These are phyloP conservation scores for Cutaneotrichosporon sp. DNA, from an alignment of 1,284 basidiomycete genomes.

Conservation along the genomic window DNA sequence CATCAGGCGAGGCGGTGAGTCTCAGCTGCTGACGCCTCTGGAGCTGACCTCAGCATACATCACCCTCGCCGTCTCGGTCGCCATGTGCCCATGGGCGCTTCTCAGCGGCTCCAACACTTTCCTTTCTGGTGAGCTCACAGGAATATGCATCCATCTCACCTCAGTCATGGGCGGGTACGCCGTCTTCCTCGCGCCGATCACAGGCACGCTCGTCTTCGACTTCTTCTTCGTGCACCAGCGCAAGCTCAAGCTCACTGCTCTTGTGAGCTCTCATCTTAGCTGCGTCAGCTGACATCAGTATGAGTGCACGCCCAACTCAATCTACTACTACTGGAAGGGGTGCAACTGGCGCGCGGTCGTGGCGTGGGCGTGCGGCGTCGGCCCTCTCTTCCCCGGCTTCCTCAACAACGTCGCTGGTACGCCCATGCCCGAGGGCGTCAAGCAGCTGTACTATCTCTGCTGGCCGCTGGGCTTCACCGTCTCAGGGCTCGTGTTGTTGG, in stretches of 20 bases:
- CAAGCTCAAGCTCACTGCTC: constrained; percentile 41
- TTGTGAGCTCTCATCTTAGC: constrained; percentile 14
- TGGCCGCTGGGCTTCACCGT: constrained; percentile 12
- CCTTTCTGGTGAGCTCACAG: constrained; percentile 30
- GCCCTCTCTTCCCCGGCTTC: constrained; percentile 47
- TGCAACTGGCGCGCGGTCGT: constrained; percentile 47
- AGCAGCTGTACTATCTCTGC: constrained; percentile 34
- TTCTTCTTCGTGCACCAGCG: constrained; percentile 41
- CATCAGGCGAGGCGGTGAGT: constrained; percentile 70
- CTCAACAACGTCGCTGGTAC: constrained; percentile 40
- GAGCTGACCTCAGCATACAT: constrained; percentile 40
- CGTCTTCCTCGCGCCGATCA: constrained; percentile 47
- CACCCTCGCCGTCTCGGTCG: constrained; percentile 64
- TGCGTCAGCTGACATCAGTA: constrained; percentile 25
- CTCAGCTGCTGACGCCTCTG: no score
- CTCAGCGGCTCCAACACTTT: constrained; percentile 44
- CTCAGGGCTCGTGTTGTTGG: constrained; percentile 7
- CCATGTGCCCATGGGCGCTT: constrained; percentile 46
- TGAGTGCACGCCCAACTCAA: constrained; percentile 41
- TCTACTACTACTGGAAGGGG: constrained; percentile 43
- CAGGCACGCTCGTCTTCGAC: constrained; percentile 46
- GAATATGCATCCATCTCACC: neutral
- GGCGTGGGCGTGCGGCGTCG: constrained; percentile 40
- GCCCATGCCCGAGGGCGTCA: constrained; percentile 41
- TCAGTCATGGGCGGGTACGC: constrained; percentile 46